Percentiles rank a stretch among this genome's conserved stretches.
These are phyloP conservation scores for Cyclotella sp. DNA, from an alignment of 108 stramenopile genomes.

Conservation along the genomic window DNA sequence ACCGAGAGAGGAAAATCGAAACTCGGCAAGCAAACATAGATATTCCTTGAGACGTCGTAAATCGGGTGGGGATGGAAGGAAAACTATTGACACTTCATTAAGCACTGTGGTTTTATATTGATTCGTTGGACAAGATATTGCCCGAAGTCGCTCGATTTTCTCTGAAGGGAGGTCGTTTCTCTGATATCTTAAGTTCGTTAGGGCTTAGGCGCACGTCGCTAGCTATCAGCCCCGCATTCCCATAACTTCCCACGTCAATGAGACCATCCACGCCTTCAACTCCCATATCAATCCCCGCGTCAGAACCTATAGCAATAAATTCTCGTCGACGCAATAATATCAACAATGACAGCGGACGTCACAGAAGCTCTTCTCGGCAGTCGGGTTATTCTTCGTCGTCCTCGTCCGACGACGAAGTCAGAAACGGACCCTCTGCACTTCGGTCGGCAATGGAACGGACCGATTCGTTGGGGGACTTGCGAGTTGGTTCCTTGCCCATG, in stretches of 20 bases:
- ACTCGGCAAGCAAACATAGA: too few relatives aligned
- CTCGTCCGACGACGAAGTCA: slow-evolving; percentile 18
- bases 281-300: slow-evolving; percentile 38
- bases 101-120: too few relatives aligned
- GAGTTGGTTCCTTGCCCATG: slow-evolving; percentile 46
- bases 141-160: too few relatives aligned
- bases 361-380: slow-evolving; percentile 8
- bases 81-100: too few relatives aligned
- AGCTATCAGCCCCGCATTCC: too few relatives aligned
- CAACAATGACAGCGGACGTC: background rate
- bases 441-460: slow-evolving; percentile 27
- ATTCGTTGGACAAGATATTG: too few relatives aligned
- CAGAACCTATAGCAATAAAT: slow-evolving; percentile 23
- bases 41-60: too few relatives aligned
- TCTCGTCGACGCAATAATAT: background rate
- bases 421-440: background rate
- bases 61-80: too few relatives aligned
- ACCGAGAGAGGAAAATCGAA: too few relatives aligned
- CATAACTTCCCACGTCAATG: background rate
- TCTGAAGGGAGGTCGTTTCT: too few relatives aligned
- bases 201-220: too few relatives aligned
- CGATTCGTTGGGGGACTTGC: slow-evolving; percentile 32
- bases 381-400: slow-evolving; percentile 27
- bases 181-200: too few relatives aligned
- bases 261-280: slow-evolving; percentile 33